These are phyloP conservation scores for Phytophthora sansomeana DNA, from an alignment of 352 stramenopile species.

Conservation along the genomic window DNA sequence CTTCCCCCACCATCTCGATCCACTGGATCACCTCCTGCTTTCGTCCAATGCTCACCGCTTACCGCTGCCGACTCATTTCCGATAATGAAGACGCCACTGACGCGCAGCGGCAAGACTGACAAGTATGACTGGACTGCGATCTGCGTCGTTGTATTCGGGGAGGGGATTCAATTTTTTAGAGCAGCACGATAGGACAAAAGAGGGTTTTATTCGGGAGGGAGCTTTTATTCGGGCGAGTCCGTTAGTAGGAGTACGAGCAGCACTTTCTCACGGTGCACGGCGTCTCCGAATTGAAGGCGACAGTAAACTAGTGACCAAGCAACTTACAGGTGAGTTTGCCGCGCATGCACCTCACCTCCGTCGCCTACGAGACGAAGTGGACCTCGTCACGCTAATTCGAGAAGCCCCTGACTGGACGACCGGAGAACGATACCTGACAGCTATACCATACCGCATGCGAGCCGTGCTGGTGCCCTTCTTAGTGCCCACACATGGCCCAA, in stretches of 20 bases:
- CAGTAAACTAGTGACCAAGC: not conserved
- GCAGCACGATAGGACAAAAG: not conserved
- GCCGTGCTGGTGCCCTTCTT: not conserved
- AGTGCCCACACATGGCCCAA: not conserved
- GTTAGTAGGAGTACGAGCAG: too few relatives aligned
- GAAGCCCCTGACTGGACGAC: not conserved
- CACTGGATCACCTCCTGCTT: too few relatives aligned
- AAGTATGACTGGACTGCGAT: not conserved
- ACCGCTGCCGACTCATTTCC: too few relatives aligned
- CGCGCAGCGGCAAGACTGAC: too few relatives aligned
- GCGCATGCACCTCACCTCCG: not conserved
- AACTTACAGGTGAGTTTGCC: not conserved
- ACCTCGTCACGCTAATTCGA: not conserved
- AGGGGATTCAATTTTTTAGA: not conserved
- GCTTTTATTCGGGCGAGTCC: constrained; percentile 2
- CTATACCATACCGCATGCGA: not conserved
- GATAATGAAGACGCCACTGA: too few relatives aligned
- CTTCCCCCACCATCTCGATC: too few relatives aligned
- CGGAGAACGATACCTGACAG: not conserved
- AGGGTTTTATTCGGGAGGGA: not conserved
- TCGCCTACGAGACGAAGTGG: not conserved
- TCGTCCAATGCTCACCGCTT: too few relatives aligned
- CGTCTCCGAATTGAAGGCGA: not conserved
- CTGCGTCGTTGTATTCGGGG: constrained; percentile 1
- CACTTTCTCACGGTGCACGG: not conserved